Evolutionary conservation across 1,284 basidiomycete genomes (phyloP), one percentile per base, ranked within the genome.

Genomic region (Singerocomus inundabilis): DNA sequence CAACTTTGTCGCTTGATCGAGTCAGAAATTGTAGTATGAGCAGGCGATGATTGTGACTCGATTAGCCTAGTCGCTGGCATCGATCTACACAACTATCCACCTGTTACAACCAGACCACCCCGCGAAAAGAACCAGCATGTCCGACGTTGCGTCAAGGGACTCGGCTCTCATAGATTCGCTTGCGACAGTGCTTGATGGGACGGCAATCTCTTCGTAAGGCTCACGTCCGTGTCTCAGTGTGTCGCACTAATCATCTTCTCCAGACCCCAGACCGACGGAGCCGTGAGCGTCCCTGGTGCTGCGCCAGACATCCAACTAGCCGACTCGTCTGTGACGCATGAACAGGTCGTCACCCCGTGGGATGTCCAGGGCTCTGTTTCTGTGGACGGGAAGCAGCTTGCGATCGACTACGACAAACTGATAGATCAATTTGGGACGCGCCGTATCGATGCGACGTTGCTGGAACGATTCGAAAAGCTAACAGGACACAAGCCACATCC

Each of bases 341-440:
- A 85, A 39, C 96, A 99, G 70, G 81, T 93, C 52, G 88, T 99
- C 44, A 99, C 96, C 0, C 97, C 97, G 18, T 99, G 97, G 91
- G 94, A 98, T 58, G 97, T 99, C 6, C 89, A 97, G 63, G 97
- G 96, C 39, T 91, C 87, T 40, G 88, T 96, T 11, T 85, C 93
- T 13, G 77, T 73, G 15, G 93, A 98, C 62, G 97, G 97, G 47
- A 88, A 91, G 65, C 90, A 93, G 64, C 80, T 86, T 43, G 92
- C 85, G 30, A 94, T 96, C 67, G 93, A 99, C 75, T 99, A 99
- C 63, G 91, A 97, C 72, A 98, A 97, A 76, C 81, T 98, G 53
- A 79, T 98, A 50, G 83, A 85, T 62, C 90, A 98, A 66, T 99
- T 99, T 63, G 97, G 97, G 35, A 98, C 97, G 5, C 82, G 85